Conservation (phyloP, 345 rosid species). For the Corchorus olitorius region DNA sequence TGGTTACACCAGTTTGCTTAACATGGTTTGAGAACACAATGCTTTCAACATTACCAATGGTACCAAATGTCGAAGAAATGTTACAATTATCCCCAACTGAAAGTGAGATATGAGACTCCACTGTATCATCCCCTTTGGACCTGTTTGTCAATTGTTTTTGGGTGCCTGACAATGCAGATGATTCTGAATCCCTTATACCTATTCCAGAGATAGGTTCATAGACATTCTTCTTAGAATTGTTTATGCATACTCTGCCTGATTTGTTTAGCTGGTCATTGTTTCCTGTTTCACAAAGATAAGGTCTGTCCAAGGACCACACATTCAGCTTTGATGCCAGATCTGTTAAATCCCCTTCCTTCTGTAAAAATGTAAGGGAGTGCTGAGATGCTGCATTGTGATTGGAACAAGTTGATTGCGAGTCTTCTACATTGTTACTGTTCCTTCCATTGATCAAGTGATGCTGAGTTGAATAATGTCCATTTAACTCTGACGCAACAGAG, state of each 20-base stretch:
- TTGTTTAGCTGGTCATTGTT: constrained; percentile 1
- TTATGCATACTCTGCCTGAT: not conserved
- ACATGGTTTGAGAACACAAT: constrained; percentile 2
- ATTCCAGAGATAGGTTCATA: not conserved
- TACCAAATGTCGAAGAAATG: not conserved
- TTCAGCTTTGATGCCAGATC: constrained; percentile 22
- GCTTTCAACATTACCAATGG: constrained; percentile 11
- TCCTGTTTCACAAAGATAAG: constrained; percentile 15
- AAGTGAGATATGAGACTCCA: constrained; percentile 4
- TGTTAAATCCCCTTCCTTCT: constrained; percentile 1
- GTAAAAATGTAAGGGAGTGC: constrained; percentile 10
- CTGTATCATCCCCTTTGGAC: constrained; percentile 15
- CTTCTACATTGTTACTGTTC: not conserved
- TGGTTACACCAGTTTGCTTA: constrained; percentile 14
- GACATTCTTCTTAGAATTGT: constrained; percentile 10
- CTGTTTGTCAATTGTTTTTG: not conserved
- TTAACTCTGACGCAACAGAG: constrained; percentile 3
- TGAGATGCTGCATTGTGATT: constrained; percentile 6
- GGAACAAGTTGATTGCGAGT: constrained; percentile 2
- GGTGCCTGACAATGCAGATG: constrained; percentile 9
- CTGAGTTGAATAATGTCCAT: constrained; percentile 9
- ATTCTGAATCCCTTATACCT: not conserved
- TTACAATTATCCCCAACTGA: not conserved
- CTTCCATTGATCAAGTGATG: constrained; percentile 1
- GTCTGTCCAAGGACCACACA: not conserved